Base-by-base conservation (phyloP, 305 asterid species). In the Solanum hybrid region DNA sequence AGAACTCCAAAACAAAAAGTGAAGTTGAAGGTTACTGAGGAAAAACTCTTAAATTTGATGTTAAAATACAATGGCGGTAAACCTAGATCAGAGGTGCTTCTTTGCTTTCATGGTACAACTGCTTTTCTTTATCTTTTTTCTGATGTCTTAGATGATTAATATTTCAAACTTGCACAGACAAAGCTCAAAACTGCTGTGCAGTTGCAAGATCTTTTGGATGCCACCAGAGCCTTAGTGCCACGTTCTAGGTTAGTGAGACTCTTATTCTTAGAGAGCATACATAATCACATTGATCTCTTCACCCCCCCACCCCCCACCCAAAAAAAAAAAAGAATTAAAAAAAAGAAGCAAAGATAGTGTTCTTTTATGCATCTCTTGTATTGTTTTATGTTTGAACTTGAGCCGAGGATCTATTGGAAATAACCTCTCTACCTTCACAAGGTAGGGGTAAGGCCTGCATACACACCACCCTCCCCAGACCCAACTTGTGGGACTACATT, bases 1-100 rank as follows among this genome's bases (percentile, higher is more conserved):
- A 97, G 99, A 94, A 98, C 99, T 92, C 99, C 99, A 37, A 97
- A 97, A 90, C 99, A 97, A 94, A 98, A 97, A 89, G 99, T 97
- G 94, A 97, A 97, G 94, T 90, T 97, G 96, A 94, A 93, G 93
- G 99, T 96, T 90, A 97, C 99, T 0, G 99, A 97, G 94, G 99
- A 97, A 90, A 97, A 95, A 90, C 97, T 97, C 91, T 90, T 98
- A 90, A 98, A 96, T 94, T 92, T 98, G 95, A 98, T 98, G 99
- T 92, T 98, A 82, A 96, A 98, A 92, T 96, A 98, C 91, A 96
- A 96, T 89, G 98, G 98, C 6, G 98, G 99, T 79, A 95, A 94
- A 90, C 97, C 99, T 89, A 95, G 99, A 95, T 95, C 98, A 46
- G 99, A 98, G 99, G 99, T 97, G 92, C 88, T 56, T 88, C 56